Evolutionary conservation across 495 filamentous ascomycete species (phyloP).

Genomic region (Penicillium cinerascens): DNA sequence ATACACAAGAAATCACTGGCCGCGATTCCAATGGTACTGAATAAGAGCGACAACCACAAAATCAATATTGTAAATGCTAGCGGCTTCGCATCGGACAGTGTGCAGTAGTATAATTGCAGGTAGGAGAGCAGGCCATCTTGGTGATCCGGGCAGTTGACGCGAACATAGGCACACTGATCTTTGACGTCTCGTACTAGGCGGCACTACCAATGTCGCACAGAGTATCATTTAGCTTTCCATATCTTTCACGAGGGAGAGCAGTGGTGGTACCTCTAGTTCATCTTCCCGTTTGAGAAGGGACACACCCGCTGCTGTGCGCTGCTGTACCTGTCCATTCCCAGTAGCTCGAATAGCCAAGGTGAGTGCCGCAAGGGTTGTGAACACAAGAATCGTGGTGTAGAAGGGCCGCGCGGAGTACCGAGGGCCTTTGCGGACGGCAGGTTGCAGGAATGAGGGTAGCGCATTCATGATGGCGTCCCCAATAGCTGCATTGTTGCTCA

Average conservation of each 20-base stretch:
- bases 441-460: slow-evolving; percentile 23
- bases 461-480: slow-evolving; percentile 23
- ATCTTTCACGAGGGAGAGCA: slow-evolving; percentile 3
- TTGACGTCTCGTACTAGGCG: slow-evolving; percentile 69
- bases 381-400: slow-evolving; percentile 31
- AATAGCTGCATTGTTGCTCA: slow-evolving; percentile 29
- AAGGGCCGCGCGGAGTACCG: slow-evolving; percentile 39
- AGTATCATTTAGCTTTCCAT: slow-evolving; percentile 19
- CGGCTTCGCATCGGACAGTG: slow-evolving; percentile 61
- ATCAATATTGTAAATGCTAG: slow-evolving; percentile 74
- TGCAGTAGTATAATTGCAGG: slow-evolving; percentile 89
- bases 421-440: slow-evolving; percentile 23
- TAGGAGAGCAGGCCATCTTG: slow-evolving; percentile 89
- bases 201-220: slow-evolving; percentile 53
- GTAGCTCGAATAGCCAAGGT: slow-evolving; percentile 21
- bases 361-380: slow-evolving; percentile 24
- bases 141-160: slow-evolving; percentile 77
- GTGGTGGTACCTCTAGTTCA: slow-evolving; percentile 36
- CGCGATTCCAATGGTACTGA: slow-evolving; percentile 97
- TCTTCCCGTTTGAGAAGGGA: slow-evolving; percentile 23
- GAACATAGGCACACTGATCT: slow-evolving; percentile 86
- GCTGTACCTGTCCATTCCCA: slow-evolving; percentile 6
- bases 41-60: slow-evolving; percentile 84
- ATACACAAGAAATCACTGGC: slow-evolving; percentile 98
- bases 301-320: slow-evolving; percentile 4